These are phyloP conservation scores for Piloderma croceum DNA, from an alignment of 768 basidiomycete genomes.

Conservation along the genomic window DNA sequence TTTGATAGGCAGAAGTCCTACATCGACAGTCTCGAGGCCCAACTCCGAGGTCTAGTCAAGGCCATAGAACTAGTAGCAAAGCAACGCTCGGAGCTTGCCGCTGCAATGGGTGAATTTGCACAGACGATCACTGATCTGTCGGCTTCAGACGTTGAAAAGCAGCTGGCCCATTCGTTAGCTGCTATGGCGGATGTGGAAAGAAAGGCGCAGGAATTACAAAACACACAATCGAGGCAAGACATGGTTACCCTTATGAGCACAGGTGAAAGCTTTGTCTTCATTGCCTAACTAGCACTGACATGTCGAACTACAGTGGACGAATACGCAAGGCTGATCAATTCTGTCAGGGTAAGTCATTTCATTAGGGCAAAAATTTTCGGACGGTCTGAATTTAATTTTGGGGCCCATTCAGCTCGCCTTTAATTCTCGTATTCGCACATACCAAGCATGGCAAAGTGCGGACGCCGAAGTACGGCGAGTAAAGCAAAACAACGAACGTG, in stretches of 20 bases:
- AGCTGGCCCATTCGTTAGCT: constrained; percentile 64
- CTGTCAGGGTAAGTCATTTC: constrained; percentile 75
- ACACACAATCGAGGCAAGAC: constrained; percentile 75
- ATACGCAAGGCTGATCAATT: constrained; percentile 86
- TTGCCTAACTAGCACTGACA: constrained; percentile 1
- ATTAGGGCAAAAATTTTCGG: no score
- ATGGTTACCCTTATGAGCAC: constrained; percentile 76
- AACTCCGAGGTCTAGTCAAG: constrained; percentile 81
- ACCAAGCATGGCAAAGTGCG: constrained; percentile 72
- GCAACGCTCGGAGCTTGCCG: constrained; percentile 71
- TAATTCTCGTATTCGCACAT: constrained; percentile 77
- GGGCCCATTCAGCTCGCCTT: constrained; percentile 82
- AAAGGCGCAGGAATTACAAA: constrained; percentile 69
- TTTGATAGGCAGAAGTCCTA: constrained; percentile 84
- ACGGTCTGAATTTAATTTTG: no score
- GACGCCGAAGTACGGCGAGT: constrained; percentile 71
- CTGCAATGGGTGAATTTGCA: constrained; percentile 74
- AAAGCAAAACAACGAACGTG: constrained; percentile 75
- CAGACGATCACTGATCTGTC: constrained; percentile 65
- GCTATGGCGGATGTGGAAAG: constrained; percentile 71
- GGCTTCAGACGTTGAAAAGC: constrained; percentile 67
- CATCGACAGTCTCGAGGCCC: constrained; percentile 85
- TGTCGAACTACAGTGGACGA: constrained; percentile 58
- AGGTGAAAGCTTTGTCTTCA: constrained; percentile 31
- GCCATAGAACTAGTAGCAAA: constrained; percentile 83